Conservation (phyloP, 495 filamentous ascomycete species). For the Neurospora sp. region DNA sequence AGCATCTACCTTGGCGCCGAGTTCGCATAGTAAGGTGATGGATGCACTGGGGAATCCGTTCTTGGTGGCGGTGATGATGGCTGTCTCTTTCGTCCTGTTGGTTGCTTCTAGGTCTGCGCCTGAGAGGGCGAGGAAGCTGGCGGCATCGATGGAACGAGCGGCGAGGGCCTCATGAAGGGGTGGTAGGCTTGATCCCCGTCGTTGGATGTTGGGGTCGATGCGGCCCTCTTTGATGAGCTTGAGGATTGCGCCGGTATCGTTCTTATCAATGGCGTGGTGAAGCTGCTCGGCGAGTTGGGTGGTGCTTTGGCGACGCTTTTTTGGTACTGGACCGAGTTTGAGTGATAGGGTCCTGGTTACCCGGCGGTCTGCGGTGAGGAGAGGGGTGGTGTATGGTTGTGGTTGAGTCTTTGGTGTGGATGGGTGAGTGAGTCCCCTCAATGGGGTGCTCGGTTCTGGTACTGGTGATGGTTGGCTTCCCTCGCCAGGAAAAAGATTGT, state of each 20-base stretch:
- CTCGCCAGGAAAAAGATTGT: background rate
- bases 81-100: conserved; percentile 5
- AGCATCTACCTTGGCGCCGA: conserved; percentile 11
- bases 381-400: background rate
- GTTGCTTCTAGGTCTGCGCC: conserved; percentile 9
- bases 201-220: conserved; percentile 6
- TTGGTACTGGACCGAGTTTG: background rate
- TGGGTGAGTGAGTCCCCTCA: background rate
- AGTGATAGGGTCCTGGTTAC: conserved; percentile 1
- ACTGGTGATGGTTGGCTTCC: background rate
- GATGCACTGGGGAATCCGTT: conserved; percentile 15
- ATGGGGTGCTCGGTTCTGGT: background rate
- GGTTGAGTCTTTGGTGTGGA: background rate
- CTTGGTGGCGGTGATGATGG: conserved; percentile 17
- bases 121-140: conserved; percentile 7
- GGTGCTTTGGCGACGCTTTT: background rate
- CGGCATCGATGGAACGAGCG: conserved; percentile 2
- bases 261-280: conserved; percentile 11
- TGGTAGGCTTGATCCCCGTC: background rate
- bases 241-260: conserved; percentile 6
- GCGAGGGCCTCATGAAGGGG: conserved; percentile 9
- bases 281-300: conserved; percentile 7
- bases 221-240: conserved; percentile 1
- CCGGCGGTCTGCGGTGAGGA: conserved; percentile 2
- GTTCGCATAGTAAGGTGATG: conserved; percentile 19